Base-by-base conservation (phyloP, 225 moss, liverwort and hornwort species). In the Bryum argenteum region DNA sequence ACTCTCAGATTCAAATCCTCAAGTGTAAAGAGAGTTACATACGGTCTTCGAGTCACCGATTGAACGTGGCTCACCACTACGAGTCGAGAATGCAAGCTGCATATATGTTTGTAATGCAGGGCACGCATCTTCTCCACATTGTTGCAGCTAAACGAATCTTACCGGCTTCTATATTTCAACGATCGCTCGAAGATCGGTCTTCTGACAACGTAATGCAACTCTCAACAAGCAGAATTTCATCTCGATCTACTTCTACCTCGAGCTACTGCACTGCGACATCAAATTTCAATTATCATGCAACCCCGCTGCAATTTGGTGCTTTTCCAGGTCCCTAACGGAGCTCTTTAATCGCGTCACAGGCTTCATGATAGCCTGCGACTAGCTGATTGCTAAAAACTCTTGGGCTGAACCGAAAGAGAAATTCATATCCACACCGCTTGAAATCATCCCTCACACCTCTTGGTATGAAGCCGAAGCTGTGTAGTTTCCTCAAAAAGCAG, bases 391-490 rank as follows among this genome's bases (percentile, higher is more conserved):
- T 39, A 24, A 67, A 78, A 62, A 71, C 50, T 58, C 40, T 54
- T 57, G 43, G 28, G 0, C 6, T 51, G 44, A 66, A 71, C 52
- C 38, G 20, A 23, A 75, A 63, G 71, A 61, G 57, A 63, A 71
- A 63, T 58, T 52, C 26, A 67, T 2, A 33, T 33, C 33, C 33
- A 82, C 38, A 45, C 63, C 75, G 53, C 82, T 82, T 75, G 67
- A 71, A 68, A 79, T 82, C 82, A 63, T 75, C 58, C 24, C 8
- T 24, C 37, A 71, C 58, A 75, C 63, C 78, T 79, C 71, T 79
- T 75, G 71, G 79, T 65, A 78, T 79, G 55, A 58, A 72, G 58
- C 62, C 14, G 15, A 5, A 47, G 26, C 20, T 28, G 43, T 28
- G 43, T 33, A 43, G 38, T 42, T 15, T 15, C 44, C 44, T 51